These are phyloP conservation scores for Bipolaris victoriae DNA, from an alignment of 2,329 filamentous ascomycete species.

Conservation along the genomic window DNA sequence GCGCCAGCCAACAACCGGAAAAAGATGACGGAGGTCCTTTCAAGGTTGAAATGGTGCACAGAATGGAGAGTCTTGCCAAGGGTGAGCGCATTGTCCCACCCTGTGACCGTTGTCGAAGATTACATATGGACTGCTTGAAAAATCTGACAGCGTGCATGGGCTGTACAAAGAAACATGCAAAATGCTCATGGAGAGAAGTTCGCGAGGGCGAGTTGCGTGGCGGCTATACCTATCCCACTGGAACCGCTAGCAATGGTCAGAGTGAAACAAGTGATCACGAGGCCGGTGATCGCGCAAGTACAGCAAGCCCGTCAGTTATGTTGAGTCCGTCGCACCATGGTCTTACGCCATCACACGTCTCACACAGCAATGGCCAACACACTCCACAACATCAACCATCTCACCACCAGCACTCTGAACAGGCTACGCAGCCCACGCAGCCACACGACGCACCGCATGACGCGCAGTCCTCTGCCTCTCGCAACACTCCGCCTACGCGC, in stretches of 20 bases:
- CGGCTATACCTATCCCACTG: conserved; percentile 30
- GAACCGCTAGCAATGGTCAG: conserved; percentile 35
- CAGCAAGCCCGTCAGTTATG: conserved; percentile 36
- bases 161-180: conserved; percentile 89
- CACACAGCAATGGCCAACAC: conserved; percentile 23
- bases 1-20: conserved; percentile 50
- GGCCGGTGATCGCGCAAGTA: conserved; percentile 37
- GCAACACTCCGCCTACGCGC: conserved; percentile 34
- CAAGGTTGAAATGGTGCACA: conserved; percentile 71
- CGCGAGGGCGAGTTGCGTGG: conserved; percentile 69
- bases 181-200: conserved; percentile 85
- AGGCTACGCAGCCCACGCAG: conserved; percentile 4
- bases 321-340: conserved; percentile 34
- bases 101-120: conserved; percentile 80
- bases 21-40: conserved; percentile 65
- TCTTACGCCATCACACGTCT: conserved; percentile 27
- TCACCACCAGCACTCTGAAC: conserved; percentile 10
- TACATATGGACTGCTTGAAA: conserved; percentile 83
- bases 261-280: conserved; percentile 43
- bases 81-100: conserved; percentile 80
- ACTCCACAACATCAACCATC: conserved; percentile 20
- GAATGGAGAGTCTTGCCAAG: conserved; percentile 75
- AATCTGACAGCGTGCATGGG: conserved; percentile 85
- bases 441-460: conserved; percentile 26
- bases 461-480: conserved; percentile 20